These are phyloP conservation scores for Neurospora intermedia DNA, from an alignment of 495 filamentous ascomycete species.

Conservation along the genomic window DNA sequence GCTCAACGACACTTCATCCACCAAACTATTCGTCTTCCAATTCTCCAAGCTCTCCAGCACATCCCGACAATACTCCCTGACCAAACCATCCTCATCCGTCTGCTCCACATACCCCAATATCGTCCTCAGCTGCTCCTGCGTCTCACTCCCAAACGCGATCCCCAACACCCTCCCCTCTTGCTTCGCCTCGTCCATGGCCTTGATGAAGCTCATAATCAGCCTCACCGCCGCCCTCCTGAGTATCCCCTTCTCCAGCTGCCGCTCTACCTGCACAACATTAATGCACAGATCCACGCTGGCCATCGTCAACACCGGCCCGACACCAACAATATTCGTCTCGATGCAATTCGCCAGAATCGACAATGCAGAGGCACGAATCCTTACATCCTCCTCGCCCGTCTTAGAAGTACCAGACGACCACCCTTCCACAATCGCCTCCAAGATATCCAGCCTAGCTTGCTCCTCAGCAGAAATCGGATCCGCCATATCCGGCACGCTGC, in stretches of 20 bases:
- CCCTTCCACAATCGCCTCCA: slow-evolving; percentile 56
- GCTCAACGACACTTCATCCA: slow-evolving; percentile 17
- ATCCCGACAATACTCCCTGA: slow-evolving; percentile 58
- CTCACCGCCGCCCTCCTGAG: slow-evolving; percentile 63
- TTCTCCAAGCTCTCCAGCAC: slow-evolving; percentile 63
- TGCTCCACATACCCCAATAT: slow-evolving; percentile 55
- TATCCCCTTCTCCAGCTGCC: slow-evolving; percentile 52
- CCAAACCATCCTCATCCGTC: slow-evolving; percentile 63
- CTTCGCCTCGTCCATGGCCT: slow-evolving; percentile 48
- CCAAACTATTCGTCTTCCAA: slow-evolving; percentile 48
- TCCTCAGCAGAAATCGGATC: slow-evolving; percentile 37
- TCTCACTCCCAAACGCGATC: slow-evolving; percentile 52
- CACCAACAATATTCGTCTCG: slow-evolving; percentile 53
- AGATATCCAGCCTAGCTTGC: slow-evolving; percentile 39
- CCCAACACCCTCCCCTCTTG: slow-evolving; percentile 41
- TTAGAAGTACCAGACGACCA: slow-evolving; percentile 50
- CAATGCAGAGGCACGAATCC: slow-evolving; percentile 67
- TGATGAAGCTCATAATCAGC: slow-evolving; percentile 55
- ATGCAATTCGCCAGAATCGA: slow-evolving; percentile 57
- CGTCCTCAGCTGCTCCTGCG: slow-evolving; percentile 50
- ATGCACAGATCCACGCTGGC: slow-evolving; percentile 57
- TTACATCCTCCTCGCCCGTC: slow-evolving; percentile 60
- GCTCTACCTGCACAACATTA: slow-evolving; percentile 55
- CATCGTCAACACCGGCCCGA: slow-evolving; percentile 44
- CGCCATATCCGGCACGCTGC: slow-evolving; percentile 35